Evolutionary conservation across 225 moss, liverwort and hornwort species (phyloP), one percentile per base, ranked within the genome.

Genomic region (Thuidium tamariscinum): DNA sequence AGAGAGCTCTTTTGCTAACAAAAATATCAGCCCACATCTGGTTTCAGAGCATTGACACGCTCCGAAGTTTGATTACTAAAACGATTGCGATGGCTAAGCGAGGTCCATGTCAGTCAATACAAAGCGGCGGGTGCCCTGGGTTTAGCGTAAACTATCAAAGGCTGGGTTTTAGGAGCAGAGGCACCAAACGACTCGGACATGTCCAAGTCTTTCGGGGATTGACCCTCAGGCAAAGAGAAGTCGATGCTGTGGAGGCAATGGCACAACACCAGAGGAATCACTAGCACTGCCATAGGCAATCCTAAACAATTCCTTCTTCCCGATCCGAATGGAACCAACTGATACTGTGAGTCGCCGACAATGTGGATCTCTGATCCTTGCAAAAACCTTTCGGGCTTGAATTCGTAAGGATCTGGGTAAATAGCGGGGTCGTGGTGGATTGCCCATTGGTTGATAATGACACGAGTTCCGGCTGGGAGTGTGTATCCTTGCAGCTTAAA

Each of bases 271-370:
- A 93, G 79, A 29, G 88, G 89, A 75, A 93, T 89, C 32, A 93
- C 86, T 21, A 92, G 26, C 73, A 92, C 55, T 30, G 92, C 95
- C 90, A 95, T 83, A 13, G 92, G 88, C 86, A 93, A 1, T 84
- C 94, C 96, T 16, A 86, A 84, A 74, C 96, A 95, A n/a, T 93
- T 90, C 41, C 96, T 89, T 61, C 94, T 83, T 39, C 95, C 96
- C 11, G 91, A 29, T 22, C 96, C 93, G 86, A 94, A 94, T 2
- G 96, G 96, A 65, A 96, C 39, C 39, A 96, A 49, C 87, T 95
- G 93, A 46, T 87, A 94, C 75, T 95, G 92, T 29, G 88, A 76
- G 11, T 89, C 93, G 74, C 92, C 93, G 16, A 87, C 74, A 48
- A 90, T 80, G 19, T 10, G 88, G 79, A 90, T 84, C 80, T 91